Conservation (phyloP, 192 early-diverging fungal genomes). For the Kappamyces sp. region DNA sequence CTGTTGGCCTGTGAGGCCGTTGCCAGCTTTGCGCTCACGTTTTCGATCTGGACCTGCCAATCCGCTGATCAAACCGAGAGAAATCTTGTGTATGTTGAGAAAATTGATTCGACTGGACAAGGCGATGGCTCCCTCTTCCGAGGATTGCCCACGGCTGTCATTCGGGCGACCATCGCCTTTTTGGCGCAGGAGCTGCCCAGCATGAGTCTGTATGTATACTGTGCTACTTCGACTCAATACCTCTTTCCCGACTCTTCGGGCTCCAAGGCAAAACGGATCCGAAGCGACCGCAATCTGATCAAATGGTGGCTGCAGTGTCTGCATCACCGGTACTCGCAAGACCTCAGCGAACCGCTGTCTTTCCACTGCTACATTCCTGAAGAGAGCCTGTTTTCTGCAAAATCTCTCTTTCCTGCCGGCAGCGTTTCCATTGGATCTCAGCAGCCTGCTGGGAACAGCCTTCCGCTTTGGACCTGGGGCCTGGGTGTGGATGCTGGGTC, state of each 20-base stretch:
- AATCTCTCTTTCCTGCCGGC: neutral
- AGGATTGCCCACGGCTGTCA: neutral
- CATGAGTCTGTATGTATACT: constrained; percentile 4
- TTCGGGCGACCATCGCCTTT: neutral
- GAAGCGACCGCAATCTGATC: constrained; percentile 2
- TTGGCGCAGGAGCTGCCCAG: neutral
- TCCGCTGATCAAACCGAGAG: neutral
- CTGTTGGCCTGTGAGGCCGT: neutral
- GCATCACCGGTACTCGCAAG: too few relatives aligned
- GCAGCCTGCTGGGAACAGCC: neutral
- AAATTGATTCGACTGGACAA: constrained; percentile 1
- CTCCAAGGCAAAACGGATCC: neutral
- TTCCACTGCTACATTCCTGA: constrained; percentile 8
- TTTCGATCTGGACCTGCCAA: neutral
- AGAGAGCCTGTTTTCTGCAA: constrained; percentile 2
- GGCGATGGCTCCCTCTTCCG: neutral
- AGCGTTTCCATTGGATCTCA: neutral
- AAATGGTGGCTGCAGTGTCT: constrained; percentile 6
- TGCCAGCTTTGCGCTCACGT: constrained; percentile 1
- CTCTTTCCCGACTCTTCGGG: constrained; percentile 1
- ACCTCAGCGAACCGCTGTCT: neutral
- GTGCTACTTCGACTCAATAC: constrained; percentile 12
- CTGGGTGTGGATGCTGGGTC: neutral
- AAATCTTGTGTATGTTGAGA: constrained; percentile 3
- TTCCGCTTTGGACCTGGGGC: constrained; percentile 10